Percentiles rank a stretch among this genome's conserved stretches.
phyloP scores from a whole-genome alignment of 192 early-diverging fungal genomes.

The Podila epicladia region DNA sequence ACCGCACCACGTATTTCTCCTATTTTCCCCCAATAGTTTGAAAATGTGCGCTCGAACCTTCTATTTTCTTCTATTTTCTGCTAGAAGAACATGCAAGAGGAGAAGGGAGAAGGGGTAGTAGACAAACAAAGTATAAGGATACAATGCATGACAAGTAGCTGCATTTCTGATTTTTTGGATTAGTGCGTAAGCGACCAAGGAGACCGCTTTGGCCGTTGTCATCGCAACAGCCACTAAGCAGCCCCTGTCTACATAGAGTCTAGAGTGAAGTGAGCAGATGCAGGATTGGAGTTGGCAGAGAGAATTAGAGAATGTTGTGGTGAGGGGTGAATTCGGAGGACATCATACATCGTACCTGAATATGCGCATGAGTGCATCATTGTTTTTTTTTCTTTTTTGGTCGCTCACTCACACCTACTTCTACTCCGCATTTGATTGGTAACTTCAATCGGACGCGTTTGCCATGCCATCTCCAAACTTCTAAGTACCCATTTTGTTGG shows the following conservation, averaged over 20 bases:
- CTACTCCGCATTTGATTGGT: background rate
- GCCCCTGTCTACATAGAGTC: background rate
- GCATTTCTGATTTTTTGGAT: slow-evolving; percentile 7
- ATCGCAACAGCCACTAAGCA: background rate
- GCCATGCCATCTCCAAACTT: background rate
- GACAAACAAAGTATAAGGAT: slow-evolving; percentile 1
- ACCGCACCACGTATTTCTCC: too few species aligned
- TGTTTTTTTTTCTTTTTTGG: background rate
- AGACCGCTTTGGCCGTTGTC: background rate
- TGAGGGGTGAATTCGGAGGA: too few species aligned
- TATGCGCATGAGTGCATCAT: background rate
- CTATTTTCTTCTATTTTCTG: background rate
- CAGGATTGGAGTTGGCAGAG: background rate
- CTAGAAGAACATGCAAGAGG: background rate
- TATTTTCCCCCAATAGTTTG: too few species aligned
- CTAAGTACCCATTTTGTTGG: background rate
- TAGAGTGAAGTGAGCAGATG: background rate
- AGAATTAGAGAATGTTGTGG: too few species aligned
- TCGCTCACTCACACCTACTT: background rate
- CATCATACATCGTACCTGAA: background rate
- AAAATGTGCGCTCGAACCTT: slow-evolving; percentile 7
- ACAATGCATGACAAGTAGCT: slow-evolving; percentile 4
- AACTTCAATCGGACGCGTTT: background rate
- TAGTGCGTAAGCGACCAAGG: background rate
- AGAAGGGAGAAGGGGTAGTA: background rate